Conservation (phyloP, 2,329 filamentous ascomycete genomes). For the Nothomitra cinnamomea region DNA sequence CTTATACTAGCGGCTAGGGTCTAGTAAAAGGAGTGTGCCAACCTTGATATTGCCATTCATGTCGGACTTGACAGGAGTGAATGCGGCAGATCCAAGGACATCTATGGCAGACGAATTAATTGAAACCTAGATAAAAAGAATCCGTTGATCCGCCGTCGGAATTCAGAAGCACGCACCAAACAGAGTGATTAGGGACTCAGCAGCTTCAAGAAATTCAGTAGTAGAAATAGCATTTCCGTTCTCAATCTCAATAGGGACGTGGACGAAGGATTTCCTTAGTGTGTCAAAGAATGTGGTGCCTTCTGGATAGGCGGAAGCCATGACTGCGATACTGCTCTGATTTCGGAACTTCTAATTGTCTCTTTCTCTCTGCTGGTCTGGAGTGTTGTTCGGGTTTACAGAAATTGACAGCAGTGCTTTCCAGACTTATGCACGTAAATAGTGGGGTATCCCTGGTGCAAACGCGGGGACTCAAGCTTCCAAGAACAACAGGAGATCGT, state of each 20-base stretch:
- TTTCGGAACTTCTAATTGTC: too few relatives aligned
- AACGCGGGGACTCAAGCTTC: neutral
- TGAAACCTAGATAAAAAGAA: neutral
- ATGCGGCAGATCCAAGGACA: conserved; percentile 51
- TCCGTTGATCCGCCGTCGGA: neutral
- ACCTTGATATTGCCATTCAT: conserved; percentile 87
- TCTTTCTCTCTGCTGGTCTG: too few relatives aligned
- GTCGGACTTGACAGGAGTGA: conserved; percentile 80
- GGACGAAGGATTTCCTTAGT: conserved; percentile 65
- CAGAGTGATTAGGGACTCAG: conserved; percentile 70
- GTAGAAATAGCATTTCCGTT: conserved; percentile 68
- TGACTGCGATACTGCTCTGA: conserved; percentile 20
- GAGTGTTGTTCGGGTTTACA: neutral
- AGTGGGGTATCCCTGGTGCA: neutral
- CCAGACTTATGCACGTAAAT: neutral
- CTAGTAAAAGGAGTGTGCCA: neutral
- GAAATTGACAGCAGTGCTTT: neutral
- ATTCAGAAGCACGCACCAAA: conserved; percentile 43
- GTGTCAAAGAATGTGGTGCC: conserved; percentile 74
- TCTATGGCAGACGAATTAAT: conserved; percentile 24
- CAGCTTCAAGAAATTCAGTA: conserved; percentile 75
- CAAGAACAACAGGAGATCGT: too few relatives aligned
- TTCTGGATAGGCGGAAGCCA: conserved; percentile 37
- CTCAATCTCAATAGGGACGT: conserved; percentile 58
- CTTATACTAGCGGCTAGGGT: neutral